phyloP scores from a whole-genome alignment of 495 filamentous ascomycete species.

The Aspergillus ellipticus region DNA sequence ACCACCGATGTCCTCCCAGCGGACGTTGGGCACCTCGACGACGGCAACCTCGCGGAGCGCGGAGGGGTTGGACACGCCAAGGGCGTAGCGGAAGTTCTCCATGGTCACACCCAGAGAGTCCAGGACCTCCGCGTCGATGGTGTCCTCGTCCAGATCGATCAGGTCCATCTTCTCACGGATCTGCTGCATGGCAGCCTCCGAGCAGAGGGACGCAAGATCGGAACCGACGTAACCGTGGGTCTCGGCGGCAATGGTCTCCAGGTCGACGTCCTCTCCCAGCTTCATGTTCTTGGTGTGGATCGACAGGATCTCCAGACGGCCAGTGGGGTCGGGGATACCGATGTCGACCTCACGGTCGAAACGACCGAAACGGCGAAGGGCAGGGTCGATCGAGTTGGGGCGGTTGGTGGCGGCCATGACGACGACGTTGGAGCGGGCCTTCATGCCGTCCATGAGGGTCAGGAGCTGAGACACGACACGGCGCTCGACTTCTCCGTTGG shows the following conservation, averaged over 20 bases:
- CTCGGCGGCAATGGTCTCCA: conserved; percentile 94
- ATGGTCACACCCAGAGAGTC: conserved; percentile 98
- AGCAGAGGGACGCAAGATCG: conserved; percentile 97
- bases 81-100: conserved; percentile 99
- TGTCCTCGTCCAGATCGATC: conserved; percentile 98
- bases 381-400: conserved; percentile 94
- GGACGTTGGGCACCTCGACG: conserved; percentile 97
- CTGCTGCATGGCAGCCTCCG: conserved; percentile 99
- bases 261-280: conserved; percentile 91
- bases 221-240: conserved; percentile 99
- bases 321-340: conserved; percentile 95
- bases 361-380: conserved; percentile 87
- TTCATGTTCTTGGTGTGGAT: conserved; percentile 99
- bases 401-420: conserved; percentile 99
- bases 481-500: conserved; percentile 97
- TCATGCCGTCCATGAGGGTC: conserved; percentile 99
- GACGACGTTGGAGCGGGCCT: conserved; percentile 95
- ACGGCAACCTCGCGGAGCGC: conserved; percentile 98
- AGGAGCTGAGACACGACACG: conserved; percentile 97
- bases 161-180: conserved; percentile 99
- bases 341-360: conserved; percentile 99
- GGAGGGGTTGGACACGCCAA: conserved; percentile 97
- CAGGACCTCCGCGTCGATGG: conserved; percentile 96
- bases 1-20: conserved; percentile 99
- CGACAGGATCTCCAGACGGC: conserved; percentile 96